A percentile compares a stretch with the other conserved stretches of the same genome.
Evolutionary conservation across 225 moss, liverwort and hornwort species (phyloP).

Genomic region (Sphagnum tenellum): DNA sequence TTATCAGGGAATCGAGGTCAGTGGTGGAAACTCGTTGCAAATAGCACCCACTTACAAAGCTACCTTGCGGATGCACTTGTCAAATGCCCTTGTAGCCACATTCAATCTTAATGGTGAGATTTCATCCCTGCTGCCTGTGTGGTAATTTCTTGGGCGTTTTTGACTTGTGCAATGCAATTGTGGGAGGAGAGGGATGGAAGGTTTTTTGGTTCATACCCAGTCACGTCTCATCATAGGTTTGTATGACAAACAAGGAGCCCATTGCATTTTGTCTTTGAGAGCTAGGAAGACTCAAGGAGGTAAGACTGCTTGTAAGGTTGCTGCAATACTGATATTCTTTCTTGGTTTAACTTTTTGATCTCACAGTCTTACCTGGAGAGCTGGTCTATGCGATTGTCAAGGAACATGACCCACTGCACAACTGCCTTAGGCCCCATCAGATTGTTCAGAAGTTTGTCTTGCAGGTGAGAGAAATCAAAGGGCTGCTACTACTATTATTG

Average conservation of each 20-base stretch:
- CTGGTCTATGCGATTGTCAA: slow-evolving; percentile 12
- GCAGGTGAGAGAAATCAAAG: slow-evolving; percentile 11
- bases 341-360: not conserved
- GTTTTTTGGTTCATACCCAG: too few relatives aligned
- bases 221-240: too few relatives aligned
- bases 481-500: not conserved
- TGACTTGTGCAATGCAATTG: too few relatives aligned
- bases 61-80: slow-evolving; percentile 10
- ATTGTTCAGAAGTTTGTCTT: slow-evolving; percentile 20
- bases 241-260: too few relatives aligned
- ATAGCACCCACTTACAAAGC: slow-evolving; percentile 20
- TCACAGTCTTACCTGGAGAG: slow-evolving; percentile 23
- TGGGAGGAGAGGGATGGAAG: too few relatives aligned
- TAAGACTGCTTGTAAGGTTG: too few relatives aligned
- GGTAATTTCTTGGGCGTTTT: too few relatives aligned
- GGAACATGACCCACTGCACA: slow-evolving; percentile 10
- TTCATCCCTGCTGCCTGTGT: too few relatives aligned
- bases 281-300: too few relatives aligned
- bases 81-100: slow-evolving; percentile 3
- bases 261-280: too few relatives aligned
- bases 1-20: slow-evolving; percentile 20
- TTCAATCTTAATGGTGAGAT: slow-evolving; percentile 19
- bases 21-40: slow-evolving; percentile 18
- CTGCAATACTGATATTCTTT: not conserved
- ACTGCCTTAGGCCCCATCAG: slow-evolving; percentile 18